phyloP scores from a whole-genome alignment of 1,284 basidiomycete genomes.

The Cryptococcus floricola region DNA sequence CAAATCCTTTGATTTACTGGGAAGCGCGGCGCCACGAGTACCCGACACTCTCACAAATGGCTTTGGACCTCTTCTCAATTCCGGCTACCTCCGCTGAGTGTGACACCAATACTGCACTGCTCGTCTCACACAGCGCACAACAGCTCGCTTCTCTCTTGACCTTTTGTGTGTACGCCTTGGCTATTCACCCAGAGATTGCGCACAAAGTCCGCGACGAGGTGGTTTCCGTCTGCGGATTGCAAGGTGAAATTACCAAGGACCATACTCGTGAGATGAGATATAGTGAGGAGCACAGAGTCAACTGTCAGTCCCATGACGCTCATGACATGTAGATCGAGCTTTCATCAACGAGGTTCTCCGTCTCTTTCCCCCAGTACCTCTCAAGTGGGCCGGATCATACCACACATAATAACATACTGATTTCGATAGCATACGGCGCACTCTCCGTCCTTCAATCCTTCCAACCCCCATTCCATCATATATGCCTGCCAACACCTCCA shows the following conservation, averaged over 20 bases:
- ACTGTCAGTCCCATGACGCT: neutral
- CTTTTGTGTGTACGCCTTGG: constrained; percentile 28
- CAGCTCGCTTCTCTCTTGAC: constrained; percentile 36
- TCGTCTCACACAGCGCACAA: neutral
- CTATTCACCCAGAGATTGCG: constrained; percentile 21
- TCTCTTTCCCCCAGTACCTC: constrained; percentile 40
- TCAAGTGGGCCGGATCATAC: constrained; percentile 26
- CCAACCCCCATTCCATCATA: constrained; percentile 24
- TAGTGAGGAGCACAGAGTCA: constrained; percentile 2
- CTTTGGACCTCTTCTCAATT: too few relatives aligned
- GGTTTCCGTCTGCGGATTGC: constrained; percentile 1
- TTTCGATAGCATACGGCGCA: constrained; percentile 33
- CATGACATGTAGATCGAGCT: constrained; percentile 20
- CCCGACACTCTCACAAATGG: too few relatives aligned
- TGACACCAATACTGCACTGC: neutral
- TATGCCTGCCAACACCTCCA: constrained; percentile 36
- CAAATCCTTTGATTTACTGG: too few relatives aligned
- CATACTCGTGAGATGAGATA: constrained; percentile 22
- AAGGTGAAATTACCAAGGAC: constrained; percentile 19
- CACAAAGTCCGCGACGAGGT: constrained; percentile 18
- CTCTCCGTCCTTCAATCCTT: constrained; percentile 25
- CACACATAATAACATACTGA: neutral
- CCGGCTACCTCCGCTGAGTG: too few relatives aligned
- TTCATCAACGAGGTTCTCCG: constrained; percentile 39
- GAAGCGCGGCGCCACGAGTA: too few relatives aligned